Evolutionary conservation across 1,139 yeast species (phyloP), one percentile per base, ranked within the genome.

Genomic region (Candida dubliniensis): DNA sequence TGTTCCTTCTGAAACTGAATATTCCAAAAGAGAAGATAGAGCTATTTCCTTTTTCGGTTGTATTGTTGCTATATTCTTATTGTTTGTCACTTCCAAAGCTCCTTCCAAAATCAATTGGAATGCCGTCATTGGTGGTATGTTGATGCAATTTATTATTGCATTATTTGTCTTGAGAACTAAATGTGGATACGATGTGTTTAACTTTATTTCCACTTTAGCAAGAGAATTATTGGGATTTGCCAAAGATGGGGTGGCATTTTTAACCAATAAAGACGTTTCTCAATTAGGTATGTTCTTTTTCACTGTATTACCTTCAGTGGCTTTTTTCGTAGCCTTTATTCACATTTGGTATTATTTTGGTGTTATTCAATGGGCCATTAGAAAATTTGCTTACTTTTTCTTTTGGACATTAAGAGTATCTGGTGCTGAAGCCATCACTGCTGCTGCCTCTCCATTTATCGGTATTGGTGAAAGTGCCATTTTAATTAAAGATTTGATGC

Each of bases 391-490:
- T 15, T 63, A 63, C 56, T 73, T 81, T 54, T 81, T 82, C 68
- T 79, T 76, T 69, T 82, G 85, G 85, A 60, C 81, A 31, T 72
- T 81, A 69, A 67, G 71, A 50, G 79, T 80, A 13, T 74, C 82
- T 29, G 87, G 87, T 53, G 85, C 87, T 39, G 87, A 82, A 59
- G 81, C 87, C 25, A 77, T 81, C 42, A 83, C 82, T 30, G 85
- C 85, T 10, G 84, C 86, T 38, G 87, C 87, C 1, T 78, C 86
- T 35, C 87, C 87, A 5, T 82, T 82, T 57, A 73, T 82, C 55
- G 87, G 87, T 40, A 82, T 80, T 56, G 87, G 87, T 58, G 87
- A 82, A 64, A 74, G 81, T 44, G 86, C 86, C 8, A 75, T 82
- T 52, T 73, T 82, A 53, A 74, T 82, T 57, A 81, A 81, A 61